Evolutionary conservation across 805 yeast species (phyloP), one percentile per base, ranked within the genome.

Genomic region (Teunomyces kruisii): DNA sequence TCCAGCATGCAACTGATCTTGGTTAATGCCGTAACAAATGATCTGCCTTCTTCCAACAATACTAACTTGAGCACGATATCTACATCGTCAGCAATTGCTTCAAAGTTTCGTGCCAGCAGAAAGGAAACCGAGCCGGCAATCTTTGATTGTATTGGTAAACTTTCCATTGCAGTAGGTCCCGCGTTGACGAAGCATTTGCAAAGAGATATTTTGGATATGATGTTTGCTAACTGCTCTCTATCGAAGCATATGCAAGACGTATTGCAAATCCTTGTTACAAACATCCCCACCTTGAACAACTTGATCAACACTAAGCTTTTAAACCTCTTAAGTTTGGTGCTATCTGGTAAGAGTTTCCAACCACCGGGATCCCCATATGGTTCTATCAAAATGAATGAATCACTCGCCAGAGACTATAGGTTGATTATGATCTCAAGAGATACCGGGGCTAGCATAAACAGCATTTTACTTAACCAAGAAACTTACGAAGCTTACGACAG

Each of bases 131-230:
- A 88, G 52, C 85, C 88, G 0, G 90, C 96, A 1, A 80, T 92
- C 15, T 92, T 91, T 57, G 88, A 86, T 54, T 94, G 98, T 61
- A 76, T 92, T 36, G 88, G 95, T 0, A 86, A 88, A 65, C 68
- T 94, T 30, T 91, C 97, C 0, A 76, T 78, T 19, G 92, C 98
- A 0, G 88, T 92, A 12, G 97, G 97, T 0, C 95, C 96, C 9
- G 96, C 96, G 0, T 71, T 92, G 45, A 88, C 97, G 0, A 94
- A 92, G 58, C 90, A 88, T 60, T 68, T 94, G 44, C 91, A 89
- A 51, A 78, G 84, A 49, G 96, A 88, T 56, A 76, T 92, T 16
- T 67, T 92, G 42, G 91, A 86, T 52, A 74, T 87, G 65, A 78
- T 92, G 67, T 75, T 92, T 54, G 65, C 70, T 29, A 78, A 84